These are phyloP conservation scores for Saksenaea oblongispora DNA, from an alignment of 371 early-diverging fungal genomes.

Conservation along the genomic window DNA sequence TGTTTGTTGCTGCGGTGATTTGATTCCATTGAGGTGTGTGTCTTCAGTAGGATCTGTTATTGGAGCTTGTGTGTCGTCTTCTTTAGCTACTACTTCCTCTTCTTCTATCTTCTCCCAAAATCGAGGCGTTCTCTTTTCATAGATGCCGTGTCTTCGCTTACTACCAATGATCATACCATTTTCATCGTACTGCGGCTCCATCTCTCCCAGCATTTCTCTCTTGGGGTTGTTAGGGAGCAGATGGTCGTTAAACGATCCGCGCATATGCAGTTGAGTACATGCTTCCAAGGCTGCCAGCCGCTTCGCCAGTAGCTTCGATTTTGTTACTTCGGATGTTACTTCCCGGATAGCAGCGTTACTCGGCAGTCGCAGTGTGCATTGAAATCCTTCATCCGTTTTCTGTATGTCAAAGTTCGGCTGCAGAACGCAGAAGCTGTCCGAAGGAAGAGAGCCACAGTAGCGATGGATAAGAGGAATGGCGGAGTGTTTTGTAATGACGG, in stretches of 20 bases:
- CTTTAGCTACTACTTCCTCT: slow-evolving; percentile 21
- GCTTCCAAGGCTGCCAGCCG: slow-evolving; percentile 73
- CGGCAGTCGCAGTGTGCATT: slow-evolving; percentile 63
- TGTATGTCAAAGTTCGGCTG: slow-evolving; percentile 51
- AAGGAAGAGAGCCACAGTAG: slow-evolving; percentile 66
- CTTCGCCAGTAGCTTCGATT: slow-evolving; percentile 68
- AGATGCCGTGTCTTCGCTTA: slow-evolving; percentile 38
- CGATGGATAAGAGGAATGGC: slow-evolving; percentile 61
- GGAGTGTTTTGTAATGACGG: slow-evolving; percentile 63
- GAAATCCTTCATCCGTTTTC: slow-evolving; percentile 28
- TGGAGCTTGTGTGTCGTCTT: slow-evolving; percentile 13
- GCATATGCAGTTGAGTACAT: slow-evolving; percentile 62
- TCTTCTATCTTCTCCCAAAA: slow-evolving; percentile 36
- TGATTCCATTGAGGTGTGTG: neutral
- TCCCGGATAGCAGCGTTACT: slow-evolving; percentile 64
- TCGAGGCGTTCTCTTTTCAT: slow-evolving; percentile 41
- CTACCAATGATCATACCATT: slow-evolving; percentile 53
- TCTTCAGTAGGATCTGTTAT: slow-evolving; percentile 12
- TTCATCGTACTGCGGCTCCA: slow-evolving; percentile 40
- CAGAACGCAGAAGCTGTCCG: slow-evolving; percentile 54
- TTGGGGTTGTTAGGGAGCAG: slow-evolving; percentile 57
- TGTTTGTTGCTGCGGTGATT: neutral
- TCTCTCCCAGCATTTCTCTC: slow-evolving; percentile 43
- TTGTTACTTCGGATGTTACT: slow-evolving; percentile 55
- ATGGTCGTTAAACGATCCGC: slow-evolving; percentile 74